These are phyloP conservation scores for Taiozyma sp. DNA, from an alignment of 1,139 yeast species.

Conservation along the genomic window DNA sequence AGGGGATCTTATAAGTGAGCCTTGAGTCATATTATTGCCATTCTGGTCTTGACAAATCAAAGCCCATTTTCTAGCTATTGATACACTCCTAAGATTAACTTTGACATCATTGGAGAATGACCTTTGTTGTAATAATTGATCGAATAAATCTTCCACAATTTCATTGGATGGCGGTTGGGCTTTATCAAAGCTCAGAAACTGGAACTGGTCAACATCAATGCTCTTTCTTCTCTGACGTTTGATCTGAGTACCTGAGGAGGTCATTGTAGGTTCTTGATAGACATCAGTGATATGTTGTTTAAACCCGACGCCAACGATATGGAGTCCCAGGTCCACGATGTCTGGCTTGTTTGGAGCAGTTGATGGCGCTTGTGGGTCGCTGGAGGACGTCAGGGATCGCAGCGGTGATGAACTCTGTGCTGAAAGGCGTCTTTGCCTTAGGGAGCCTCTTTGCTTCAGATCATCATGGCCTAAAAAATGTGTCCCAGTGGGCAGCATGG, in stretches of 20 bases:
- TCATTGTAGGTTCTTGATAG: not conserved
- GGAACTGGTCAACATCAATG: slow-evolving; percentile 10
- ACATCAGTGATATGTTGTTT: not conserved
- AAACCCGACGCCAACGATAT: slow-evolving; percentile 20
- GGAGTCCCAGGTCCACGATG: slow-evolving; percentile 18
- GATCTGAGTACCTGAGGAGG: not conserved
- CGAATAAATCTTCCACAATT: slow-evolving; percentile 18
- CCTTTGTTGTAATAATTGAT: slow-evolving; percentile 15
- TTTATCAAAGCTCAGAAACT: slow-evolving; percentile 22
- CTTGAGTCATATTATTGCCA: not conserved
- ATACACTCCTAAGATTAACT: slow-evolving; percentile 11
- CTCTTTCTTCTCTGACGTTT: not conserved
- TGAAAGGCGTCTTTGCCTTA: not conserved
- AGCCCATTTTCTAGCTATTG: slow-evolving; percentile 21
- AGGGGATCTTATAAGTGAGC: slow-evolving; percentile 7
- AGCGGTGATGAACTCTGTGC: not conserved
- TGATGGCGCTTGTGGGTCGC: not conserved
- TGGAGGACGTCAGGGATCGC: not conserved
- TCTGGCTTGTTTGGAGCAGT: not conserved
- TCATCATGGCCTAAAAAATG: not conserved
- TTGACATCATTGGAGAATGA: slow-evolving; percentile 20
- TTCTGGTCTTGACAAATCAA: slow-evolving; percentile 23
- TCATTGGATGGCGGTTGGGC: slow-evolving; percentile 22
- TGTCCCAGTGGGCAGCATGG: not conserved
- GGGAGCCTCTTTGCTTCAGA: not conserved